Percentiles rank a stretch among this genome's conserved stretches.
These are phyloP conservation scores for Gardenia jasminoides DNA, from an alignment of 257 asterid species.

Conservation along the genomic window DNA sequence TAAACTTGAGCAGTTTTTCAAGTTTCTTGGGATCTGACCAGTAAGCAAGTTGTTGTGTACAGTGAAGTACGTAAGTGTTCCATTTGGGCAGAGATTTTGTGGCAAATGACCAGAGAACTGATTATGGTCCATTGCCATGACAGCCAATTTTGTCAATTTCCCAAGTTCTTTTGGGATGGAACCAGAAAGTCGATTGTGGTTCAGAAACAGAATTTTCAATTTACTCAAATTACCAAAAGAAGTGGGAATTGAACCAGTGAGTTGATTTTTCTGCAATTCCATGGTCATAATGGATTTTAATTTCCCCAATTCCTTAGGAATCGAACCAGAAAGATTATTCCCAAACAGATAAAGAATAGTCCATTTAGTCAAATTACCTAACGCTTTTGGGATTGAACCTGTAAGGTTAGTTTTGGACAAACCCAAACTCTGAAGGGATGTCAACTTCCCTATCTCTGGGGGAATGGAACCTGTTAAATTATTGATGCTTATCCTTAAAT, in stretches of 20 bases:
- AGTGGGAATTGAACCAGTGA: slow-evolving; percentile 22
- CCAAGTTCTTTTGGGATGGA: slow-evolving; percentile 22
- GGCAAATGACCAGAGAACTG: slow-evolving; percentile 36
- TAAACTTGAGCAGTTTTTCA: slow-evolving; percentile 39
- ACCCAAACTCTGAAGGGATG: not conserved
- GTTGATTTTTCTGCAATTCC: slow-evolving; percentile 6
- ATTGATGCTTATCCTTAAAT: not conserved
- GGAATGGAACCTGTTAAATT: slow-evolving; percentile 12
- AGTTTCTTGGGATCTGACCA: slow-evolving; percentile 33
- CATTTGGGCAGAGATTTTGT: slow-evolving; percentile 27
- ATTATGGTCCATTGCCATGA: slow-evolving; percentile 16
- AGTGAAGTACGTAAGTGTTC: slow-evolving; percentile 14
- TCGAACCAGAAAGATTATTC: slow-evolving; percentile 16
- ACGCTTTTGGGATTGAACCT: not conserved
- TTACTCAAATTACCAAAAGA: slow-evolving; percentile 5
- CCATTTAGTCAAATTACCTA: not conserved
- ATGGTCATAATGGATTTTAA: not conserved
- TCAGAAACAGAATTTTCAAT: not conserved
- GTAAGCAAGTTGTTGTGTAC: slow-evolving; percentile 22
- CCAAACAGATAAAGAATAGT: not conserved
- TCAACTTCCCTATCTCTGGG: slow-evolving; percentile 4
- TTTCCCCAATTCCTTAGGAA: slow-evolving; percentile 25
- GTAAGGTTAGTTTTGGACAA: not conserved
- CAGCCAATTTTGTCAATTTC: slow-evolving; percentile 7
- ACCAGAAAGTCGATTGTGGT: slow-evolving; percentile 18